Evolutionary conservation across 2,329 filamentous ascomycete species (phyloP).

Genomic region (Sarocladium kiliense): DNA sequence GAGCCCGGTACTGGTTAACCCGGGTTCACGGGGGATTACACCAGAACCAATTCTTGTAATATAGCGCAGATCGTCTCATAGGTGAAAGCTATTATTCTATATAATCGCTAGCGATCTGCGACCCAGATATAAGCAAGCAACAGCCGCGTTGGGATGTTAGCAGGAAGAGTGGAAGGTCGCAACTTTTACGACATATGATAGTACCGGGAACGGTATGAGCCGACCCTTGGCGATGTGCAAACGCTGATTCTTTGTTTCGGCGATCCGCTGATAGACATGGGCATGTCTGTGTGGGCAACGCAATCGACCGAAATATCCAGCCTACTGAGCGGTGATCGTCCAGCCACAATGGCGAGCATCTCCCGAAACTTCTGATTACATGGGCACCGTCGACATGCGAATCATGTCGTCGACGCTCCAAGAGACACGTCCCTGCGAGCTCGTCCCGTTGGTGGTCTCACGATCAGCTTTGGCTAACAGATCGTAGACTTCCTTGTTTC

Average conservation of each 20-base stretch:
- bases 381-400: too few species aligned
- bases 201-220: neutral
- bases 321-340: neutral
- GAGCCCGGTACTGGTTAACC: too few species aligned
- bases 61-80: neutral
- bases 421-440: too few species aligned
- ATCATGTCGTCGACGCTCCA: too few species aligned
- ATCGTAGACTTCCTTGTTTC: too few species aligned
- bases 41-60: too few species aligned
- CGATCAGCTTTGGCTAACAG: too few species aligned
- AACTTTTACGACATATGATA: neutral
- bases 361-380: neutral
- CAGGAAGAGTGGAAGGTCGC: neutral
- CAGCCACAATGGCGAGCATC: neutral
- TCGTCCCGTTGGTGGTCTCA: too few species aligned
- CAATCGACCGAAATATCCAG: neutral
- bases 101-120: neutral
- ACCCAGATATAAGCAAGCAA: neutral
- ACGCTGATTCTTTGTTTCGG: neutral
- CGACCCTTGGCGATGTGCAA: neutral
- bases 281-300: neutral
- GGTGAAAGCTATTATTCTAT: neutral
- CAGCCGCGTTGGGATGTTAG: neutral
- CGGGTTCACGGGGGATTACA: too few species aligned
- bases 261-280: neutral